These are phyloP conservation scores for Earliella scabrosa DNA, from an alignment of 1,284 basidiomycete species.

Conservation along the genomic window DNA sequence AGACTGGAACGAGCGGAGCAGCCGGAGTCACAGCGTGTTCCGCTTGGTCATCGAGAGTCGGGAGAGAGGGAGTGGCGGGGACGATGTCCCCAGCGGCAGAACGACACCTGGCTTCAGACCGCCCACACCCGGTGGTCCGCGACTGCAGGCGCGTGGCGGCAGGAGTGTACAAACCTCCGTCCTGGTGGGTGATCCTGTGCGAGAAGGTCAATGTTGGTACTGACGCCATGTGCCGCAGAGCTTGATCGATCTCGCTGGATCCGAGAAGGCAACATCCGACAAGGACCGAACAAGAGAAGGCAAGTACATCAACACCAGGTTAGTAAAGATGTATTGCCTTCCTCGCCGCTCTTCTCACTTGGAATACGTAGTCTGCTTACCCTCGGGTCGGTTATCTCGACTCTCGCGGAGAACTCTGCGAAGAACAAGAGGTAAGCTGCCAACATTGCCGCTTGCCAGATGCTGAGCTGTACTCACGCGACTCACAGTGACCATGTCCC, in stretches of 20 bases:
- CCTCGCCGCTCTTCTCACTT: background rate
- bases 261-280: conserved; percentile 93
- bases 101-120: conserved; percentile 62
- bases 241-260: conserved; percentile 96
- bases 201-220: background rate
- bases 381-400: conserved; percentile 88
- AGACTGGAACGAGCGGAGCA: conserved; percentile 97
- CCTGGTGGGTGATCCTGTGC: conserved; percentile 50
- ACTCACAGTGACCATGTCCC: conserved; percentile 87
- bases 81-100: conserved; percentile 49
- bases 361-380: conserved; percentile 71
- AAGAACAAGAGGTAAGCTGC: conserved; percentile 68
- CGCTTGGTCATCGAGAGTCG: conserved; percentile 85
- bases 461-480: no score
- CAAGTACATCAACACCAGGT: conserved; percentile 92
- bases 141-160: conserved; percentile 72
- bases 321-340: conserved; percentile 10
- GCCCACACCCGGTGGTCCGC: conserved; percentile 67
- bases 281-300: conserved; percentile 92
- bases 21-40: conserved; percentile 92
- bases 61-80: conserved; percentile 55
- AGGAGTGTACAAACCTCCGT: conserved; percentile 82
- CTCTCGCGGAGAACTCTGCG: conserved; percentile 84
- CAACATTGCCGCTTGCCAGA: no score
- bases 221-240: conserved; percentile 52